Percentiles rank a stretch among this genome's conserved stretches.
Evolutionary conservation across 345 rosid species (phyloP).

Genomic region (Euphorbia lathyris): DNA sequence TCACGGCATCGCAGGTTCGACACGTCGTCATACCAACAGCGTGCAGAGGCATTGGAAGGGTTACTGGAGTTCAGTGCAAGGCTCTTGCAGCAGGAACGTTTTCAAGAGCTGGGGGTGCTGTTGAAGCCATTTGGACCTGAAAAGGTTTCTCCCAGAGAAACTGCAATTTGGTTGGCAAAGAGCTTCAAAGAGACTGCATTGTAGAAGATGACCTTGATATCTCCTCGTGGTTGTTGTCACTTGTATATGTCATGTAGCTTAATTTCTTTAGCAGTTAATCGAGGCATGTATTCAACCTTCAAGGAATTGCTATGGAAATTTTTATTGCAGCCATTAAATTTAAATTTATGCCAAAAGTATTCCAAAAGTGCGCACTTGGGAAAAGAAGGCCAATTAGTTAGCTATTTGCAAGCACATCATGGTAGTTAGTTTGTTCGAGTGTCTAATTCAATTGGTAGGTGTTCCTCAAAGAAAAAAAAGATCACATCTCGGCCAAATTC

Average conservation of each 20-base stretch:
- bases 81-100: conserved; percentile 24
- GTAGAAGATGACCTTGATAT: not conserved
- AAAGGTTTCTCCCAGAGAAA: conserved; percentile 30
- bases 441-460: not conserved
- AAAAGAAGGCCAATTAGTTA: not conserved
- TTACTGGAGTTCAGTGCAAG: conserved; percentile 28
- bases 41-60: conserved; percentile 31
- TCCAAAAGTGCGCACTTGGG: not conserved
- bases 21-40: conserved; percentile 28
- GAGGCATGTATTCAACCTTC: conserved; percentile 11
- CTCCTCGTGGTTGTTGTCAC: not conserved
- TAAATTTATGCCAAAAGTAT: not conserved
- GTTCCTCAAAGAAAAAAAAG: not conserved
- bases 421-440: no score
- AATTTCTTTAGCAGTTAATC: not conserved
- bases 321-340: not conserved
- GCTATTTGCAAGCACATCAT: not conserved
- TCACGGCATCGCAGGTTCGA: conserved; percentile 16
- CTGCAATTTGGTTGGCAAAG: conserved; percentile 33
- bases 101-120: conserved; percentile 26
- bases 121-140: conserved; percentile 29
- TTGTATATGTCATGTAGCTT: not conserved
- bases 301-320: conserved; percentile 9
- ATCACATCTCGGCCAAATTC: no score
- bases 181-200: conserved; percentile 29